phyloP scores from a whole-genome alignment of 2,329 filamentous ascomycete genomes.

The Epichloe hybrida region DNA sequence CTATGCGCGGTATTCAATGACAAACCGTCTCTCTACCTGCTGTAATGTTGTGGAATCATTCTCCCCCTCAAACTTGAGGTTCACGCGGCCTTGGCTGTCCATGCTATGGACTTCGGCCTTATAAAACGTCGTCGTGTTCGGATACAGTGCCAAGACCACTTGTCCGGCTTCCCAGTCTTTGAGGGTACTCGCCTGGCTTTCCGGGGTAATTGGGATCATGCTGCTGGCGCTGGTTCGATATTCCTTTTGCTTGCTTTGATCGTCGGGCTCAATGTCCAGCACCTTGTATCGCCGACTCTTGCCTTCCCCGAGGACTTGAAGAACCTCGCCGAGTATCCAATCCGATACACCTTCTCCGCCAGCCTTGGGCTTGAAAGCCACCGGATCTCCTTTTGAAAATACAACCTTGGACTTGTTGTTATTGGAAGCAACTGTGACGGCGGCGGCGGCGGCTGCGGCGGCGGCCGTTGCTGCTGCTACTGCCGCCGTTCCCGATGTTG shows the following conservation, averaged over 20 bases:
- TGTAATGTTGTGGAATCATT: conserved; percentile 61
- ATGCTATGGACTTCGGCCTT: conserved; percentile 68
- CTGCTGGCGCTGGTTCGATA: conserved; percentile 61
- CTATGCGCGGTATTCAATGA: conserved; percentile 52
- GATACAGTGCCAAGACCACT: conserved; percentile 65
- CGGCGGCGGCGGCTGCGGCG: not conserved
- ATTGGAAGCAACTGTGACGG: conserved; percentile 5
- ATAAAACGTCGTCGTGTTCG: conserved; percentile 76
- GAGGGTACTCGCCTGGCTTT: conserved; percentile 33
- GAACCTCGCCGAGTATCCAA: conserved; percentile 68
- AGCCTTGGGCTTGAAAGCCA: conserved; percentile 51
- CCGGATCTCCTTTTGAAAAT: conserved; percentile 49
- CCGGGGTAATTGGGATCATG: conserved; percentile 62
- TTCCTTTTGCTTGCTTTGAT: conserved; percentile 49
- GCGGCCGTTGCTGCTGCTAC: not conserved
- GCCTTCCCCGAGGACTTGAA: conserved; percentile 60
- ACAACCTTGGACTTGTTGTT: conserved; percentile 35
- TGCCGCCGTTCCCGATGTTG: not conserved
- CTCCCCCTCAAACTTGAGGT: conserved; percentile 67
- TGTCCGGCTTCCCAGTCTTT: conserved; percentile 53
- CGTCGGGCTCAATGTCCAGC: conserved; percentile 66
- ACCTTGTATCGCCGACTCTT: conserved; percentile 70
- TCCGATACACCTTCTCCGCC: conserved; percentile 36
- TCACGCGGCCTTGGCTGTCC: conserved; percentile 41
- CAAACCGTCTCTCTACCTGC: conserved; percentile 61